phyloP scores from a whole-genome alignment of 2,329 filamentous ascomycete species.

The Colletotrichum scovillei region DNA sequence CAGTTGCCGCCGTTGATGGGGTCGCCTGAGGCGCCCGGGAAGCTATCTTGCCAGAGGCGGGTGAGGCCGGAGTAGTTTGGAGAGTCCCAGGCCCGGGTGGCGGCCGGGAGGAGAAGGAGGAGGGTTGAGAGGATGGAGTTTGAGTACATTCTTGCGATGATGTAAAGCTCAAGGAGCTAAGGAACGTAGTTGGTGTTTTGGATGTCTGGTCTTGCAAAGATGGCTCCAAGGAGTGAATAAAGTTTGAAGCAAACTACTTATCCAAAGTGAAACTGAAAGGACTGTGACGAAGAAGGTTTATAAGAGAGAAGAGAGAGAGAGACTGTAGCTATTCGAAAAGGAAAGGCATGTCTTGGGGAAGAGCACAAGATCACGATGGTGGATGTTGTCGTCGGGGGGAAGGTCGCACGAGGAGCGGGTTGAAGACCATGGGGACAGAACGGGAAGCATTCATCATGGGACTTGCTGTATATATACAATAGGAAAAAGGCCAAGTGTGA shows the following conservation, averaged over 20 bases:
- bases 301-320: slow-evolving; percentile 7
- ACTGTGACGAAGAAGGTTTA: slow-evolving; percentile 1
- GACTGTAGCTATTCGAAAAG: background rate
- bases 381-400: background rate
- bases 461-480: slow-evolving; percentile 17
- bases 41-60: slow-evolving; percentile 56
- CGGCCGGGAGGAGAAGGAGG: slow-evolving; percentile 45
- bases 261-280: background rate
- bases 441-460: slow-evolving; percentile 21
- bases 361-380: slow-evolving; percentile 30
- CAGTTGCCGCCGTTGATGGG: slow-evolving; percentile 49
- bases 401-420: slow-evolving; percentile 7
- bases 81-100: slow-evolving; percentile 47
- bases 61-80: slow-evolving; percentile 53
- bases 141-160: slow-evolving; percentile 24
- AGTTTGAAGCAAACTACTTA: background rate
- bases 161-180: background rate
- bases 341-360: slow-evolving; percentile 29
- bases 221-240: background rate
- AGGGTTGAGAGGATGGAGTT: background rate
- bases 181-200: background rate
- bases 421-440: slow-evolving; percentile 22
- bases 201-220: background rate
- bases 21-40: slow-evolving; percentile 49
- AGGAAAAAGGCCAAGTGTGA: background rate